Percentiles rank a stretch among this genome's conserved stretches.
Evolutionary conservation across 495 filamentous ascomycete genomes (phyloP).

Genomic region (Penicillium chermesinum): DNA sequence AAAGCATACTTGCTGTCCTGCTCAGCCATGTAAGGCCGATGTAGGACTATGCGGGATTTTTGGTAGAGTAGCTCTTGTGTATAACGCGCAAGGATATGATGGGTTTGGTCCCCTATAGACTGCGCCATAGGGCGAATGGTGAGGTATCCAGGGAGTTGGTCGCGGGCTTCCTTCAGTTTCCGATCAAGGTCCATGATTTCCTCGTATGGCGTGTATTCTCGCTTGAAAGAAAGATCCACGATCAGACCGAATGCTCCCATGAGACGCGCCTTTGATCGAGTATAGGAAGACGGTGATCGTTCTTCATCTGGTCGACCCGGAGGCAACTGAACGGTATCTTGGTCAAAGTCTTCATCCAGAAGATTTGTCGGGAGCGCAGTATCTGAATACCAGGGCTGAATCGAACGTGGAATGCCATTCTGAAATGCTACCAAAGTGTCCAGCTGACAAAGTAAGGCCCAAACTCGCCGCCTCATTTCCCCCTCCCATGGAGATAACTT

Average conservation of each 20-base stretch:
- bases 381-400: constrained; percentile 41
- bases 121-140: constrained; percentile 65
- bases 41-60: constrained; percentile 76
- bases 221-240: constrained; percentile 40
- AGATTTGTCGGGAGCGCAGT: constrained; percentile 40
- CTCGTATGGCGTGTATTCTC: constrained; percentile 59
- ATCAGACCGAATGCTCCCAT: constrained; percentile 43
- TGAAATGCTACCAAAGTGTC: constrained; percentile 43
- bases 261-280: constrained; percentile 35
- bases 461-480: constrained; percentile 43
- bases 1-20: constrained; percentile 70
- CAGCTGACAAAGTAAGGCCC: constrained; percentile 35
- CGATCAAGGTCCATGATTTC: constrained; percentile 73
- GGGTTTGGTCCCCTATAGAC: constrained; percentile 66
- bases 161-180: constrained; percentile 62
- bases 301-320: constrained; percentile 32
- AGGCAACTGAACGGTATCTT: constrained; percentile 31
- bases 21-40: constrained; percentile 73
- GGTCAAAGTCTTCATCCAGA: constrained; percentile 40
- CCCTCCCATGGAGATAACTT: constrained; percentile 35
- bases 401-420: constrained; percentile 40
- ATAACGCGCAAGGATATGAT: constrained; percentile 75
- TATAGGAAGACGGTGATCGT: constrained; percentile 32
- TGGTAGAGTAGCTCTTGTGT: constrained; percentile 77
- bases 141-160: constrained; percentile 63